Evolutionary conservation across 108 stramenopile species (phyloP), one percentile per base, ranked within the genome.

Genomic region (Skeletonema tropicum): DNA sequence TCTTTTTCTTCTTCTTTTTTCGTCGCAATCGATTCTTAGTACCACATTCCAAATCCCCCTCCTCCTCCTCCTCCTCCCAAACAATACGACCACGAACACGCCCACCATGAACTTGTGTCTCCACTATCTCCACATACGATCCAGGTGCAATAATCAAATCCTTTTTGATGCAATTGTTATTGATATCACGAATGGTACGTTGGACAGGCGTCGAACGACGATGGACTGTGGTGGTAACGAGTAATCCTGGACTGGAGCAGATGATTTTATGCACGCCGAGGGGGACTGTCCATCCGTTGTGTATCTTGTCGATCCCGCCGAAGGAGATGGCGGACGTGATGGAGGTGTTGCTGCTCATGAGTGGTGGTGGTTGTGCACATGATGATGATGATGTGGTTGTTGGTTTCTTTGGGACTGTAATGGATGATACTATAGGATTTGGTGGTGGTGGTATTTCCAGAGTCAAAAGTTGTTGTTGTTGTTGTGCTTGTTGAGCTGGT

Each of bases 241-340:
- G 12, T 12, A 77, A 48, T 42, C 76, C 76, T 31, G 76, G 75
- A 23, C 42, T n/a, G 46, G 62, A 41, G 17, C 66, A 77, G 36
- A 77, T 33, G 4, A 77, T 21, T 45, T 77, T 77, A 36, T 77
- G 67, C 12, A 77, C 76, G 17, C 76, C 76, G 11, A 77, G 45
- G 42, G 57, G 76, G 12, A 68, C 76, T 5, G 60, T 39, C 76
- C 76, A 77, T 70, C 76, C 76, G 31, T 77, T 76, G 60, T 45
- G 42, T 45, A 45, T n/a, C 42, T 64, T 49, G 7, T 62, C 57
- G 0, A 63, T 29, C n/a, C n/a, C n/a, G 6, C 42, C 41, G 55
- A 49, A 39, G 23, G 36, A 48, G 52, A 57, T 57, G 36, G 64
- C 31, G 55, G 64, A 45, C 29, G 61, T 49, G 32, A 66, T 52